Conservation (phyloP, 345 rosid genomes). For the Moringa oleifera region DNA sequence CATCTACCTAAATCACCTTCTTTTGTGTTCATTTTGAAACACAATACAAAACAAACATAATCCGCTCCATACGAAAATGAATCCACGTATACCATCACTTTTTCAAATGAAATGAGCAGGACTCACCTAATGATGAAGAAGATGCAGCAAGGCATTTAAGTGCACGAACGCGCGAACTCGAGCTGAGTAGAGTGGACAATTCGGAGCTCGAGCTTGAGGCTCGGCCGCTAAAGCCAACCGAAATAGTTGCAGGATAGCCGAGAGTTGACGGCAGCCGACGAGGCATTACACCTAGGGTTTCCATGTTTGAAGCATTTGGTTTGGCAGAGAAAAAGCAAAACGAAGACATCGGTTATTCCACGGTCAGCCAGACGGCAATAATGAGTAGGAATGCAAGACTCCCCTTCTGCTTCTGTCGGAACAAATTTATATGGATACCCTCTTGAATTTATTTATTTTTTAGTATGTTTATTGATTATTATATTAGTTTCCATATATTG, state of each 20-base stretch:
- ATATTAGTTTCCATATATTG: no score
- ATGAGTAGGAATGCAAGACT: no score
- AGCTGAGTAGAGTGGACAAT: conserved; percentile 13
- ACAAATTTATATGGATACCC: no score
- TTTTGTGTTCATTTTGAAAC: not conserved
- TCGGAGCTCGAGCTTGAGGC: conserved; percentile 21
- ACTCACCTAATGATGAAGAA: conserved; percentile 40
- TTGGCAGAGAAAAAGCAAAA: conserved; percentile 17
- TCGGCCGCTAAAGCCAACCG: conserved; percentile 25
- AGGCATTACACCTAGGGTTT: conserved; percentile 39
- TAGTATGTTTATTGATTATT: no score
- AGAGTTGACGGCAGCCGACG: conserved; percentile 20
- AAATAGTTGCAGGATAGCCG: conserved; percentile 11
- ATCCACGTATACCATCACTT: not conserved
- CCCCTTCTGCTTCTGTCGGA: no score
- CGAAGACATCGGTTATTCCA: conserved; percentile 23
- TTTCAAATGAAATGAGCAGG: not conserved
- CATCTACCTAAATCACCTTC: no score
- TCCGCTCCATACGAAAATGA: not conserved
- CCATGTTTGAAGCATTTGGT: conserved; percentile 25
- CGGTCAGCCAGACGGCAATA: no score
- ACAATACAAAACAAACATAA: not conserved
- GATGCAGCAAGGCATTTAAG: conserved; percentile 42
- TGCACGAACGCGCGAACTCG: conserved; percentile 22
- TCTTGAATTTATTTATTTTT: no score